Base-by-base conservation (phyloP, 805 yeast genomes). In the Wickerhamomyces queroliae region DNA sequence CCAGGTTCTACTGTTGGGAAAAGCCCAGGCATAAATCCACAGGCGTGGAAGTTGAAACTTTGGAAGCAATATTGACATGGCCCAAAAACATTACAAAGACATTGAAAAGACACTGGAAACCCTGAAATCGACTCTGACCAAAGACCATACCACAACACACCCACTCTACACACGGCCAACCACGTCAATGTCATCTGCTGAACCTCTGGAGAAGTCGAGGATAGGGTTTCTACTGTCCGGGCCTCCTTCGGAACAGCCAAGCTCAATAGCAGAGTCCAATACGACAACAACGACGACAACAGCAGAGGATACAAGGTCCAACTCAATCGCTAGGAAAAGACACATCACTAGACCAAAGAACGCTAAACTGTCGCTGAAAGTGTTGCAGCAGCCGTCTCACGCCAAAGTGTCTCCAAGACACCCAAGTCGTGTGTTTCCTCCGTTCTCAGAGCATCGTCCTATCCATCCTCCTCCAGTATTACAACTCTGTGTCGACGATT, bases 391-490 rank as follows among this genome's bases (percentile, higher is more conserved):
- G 37, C 63, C 63, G 4, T 38, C 44, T 17, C 52, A 54, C 38
- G 58, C 57, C 19, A 59, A 59, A 35, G 62, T 58, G n/a, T 47
- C 58, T 1, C 55, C 59, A 1, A 38, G 50, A 4, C 39, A 52
- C 2, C 38, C 50, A 3, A 44, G 51, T 0, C 34, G 50, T 16
- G 49, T 46, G 3, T 50, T 47, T 41, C 53, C 58, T 7, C 56
- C 60, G 1, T 45, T 53, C 38, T 46, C 56, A 4, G 63, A 59
- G 36, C 61, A 59, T 39, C 44, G 63, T 10, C 63, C 62, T 3
- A 58, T 59, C 20, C 59, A 55, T 33, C 63, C 63, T 3, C 63
- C 62, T 4, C 63, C 63, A 1, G 55, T 59, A 1, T 41, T 59
- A 13, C 59, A 58, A 36, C 37, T 59, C 21, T 41, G 35, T 3